phyloP scores from a whole-genome alignment of 139 green algal genomes.

The Chlorella sp. region DNA sequence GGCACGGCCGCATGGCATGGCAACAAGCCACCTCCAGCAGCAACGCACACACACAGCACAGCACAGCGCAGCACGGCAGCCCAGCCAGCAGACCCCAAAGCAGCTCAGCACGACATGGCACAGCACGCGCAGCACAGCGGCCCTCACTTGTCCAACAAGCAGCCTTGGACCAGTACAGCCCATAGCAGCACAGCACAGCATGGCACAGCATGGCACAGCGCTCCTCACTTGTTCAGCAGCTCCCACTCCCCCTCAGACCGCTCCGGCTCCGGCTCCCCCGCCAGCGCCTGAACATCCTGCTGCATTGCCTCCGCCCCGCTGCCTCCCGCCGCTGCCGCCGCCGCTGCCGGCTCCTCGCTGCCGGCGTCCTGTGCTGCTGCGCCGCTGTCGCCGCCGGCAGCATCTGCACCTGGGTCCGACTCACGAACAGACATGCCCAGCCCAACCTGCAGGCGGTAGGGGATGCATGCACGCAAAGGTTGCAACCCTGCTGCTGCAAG shows the following conservation, averaged over 20 bases:
- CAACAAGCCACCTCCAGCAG: not conserved
- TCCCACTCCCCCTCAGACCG: slow-evolving; percentile 40
- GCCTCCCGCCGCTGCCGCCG: not conserved
- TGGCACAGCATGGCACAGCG: not conserved
- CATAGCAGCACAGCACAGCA: not conserved
- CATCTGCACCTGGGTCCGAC: not conserved
- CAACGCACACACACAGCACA: not conserved
- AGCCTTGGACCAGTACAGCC: not conserved
- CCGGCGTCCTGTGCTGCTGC: not conserved
- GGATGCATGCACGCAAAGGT: too few relatives aligned
- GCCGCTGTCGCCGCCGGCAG: not conserved
- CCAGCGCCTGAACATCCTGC: slow-evolving; percentile 32
- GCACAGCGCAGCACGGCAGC: not conserved
- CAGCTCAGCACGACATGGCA: too few relatives aligned
- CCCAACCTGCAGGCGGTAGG: slow-evolving; percentile 52
- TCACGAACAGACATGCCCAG: slow-evolving; percentile 58
- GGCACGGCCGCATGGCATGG: not conserved
- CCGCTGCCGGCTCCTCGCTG: not conserved
- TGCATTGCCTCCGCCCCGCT: slow-evolving; percentile 3
- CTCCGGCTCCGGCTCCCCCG: slow-evolving; percentile 41
- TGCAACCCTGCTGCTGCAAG: too few relatives aligned
- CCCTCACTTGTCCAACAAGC: too few relatives aligned
- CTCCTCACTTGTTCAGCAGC: slow-evolving; percentile 18
- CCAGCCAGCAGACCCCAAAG: not conserved
- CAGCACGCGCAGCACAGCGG: too few relatives aligned